Evolutionary conservation across 2,329 filamentous ascomycete species (phyloP), one percentile per base, ranked within the genome.

Genomic region (Amylocarpus encephaloides): DNA sequence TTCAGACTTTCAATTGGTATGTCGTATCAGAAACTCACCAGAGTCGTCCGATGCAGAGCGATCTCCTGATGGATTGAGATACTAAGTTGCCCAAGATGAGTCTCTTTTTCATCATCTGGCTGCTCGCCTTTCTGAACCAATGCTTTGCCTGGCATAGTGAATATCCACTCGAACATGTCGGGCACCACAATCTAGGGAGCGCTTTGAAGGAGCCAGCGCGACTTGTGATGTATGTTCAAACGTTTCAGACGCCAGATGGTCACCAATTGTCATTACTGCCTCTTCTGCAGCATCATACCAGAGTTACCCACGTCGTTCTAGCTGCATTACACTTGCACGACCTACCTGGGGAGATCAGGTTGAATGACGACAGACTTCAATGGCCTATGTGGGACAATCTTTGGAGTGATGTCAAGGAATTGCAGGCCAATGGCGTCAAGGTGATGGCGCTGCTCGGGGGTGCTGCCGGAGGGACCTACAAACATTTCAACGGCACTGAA

Each of bases 281-380:
- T 0, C 71, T 86, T 38, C 38, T 59, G 5, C 72, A 73, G 18
- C 48, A 62, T 39, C 70, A 76, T 55, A 82, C 79, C 2, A 79
- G 78, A 13, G 68, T 80, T 47, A 94, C 90, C 0, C 90, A 95
- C 69, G 74, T 95, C 50, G 89, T 95, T 59, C 71, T 95, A 41
- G 87, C 86, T 7, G 88, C 90, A 11, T 79, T 95, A 49, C 90
- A 95, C 68, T 71, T 95, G 59, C 90, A 92, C 66, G 73, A 76
- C 2, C 66, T 69, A 19, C 80, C 85, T 32, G 90, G 90, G 16
- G 88, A 88, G 2, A 88, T 88, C 0, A 74, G 77, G 46, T 50
- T 61, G 42, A 61, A 61, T 32, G 52, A 59, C 43, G 45, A 58
- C 30, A 39, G 47, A 29, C 51, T 59, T 22, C 39, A 55, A 26